phyloP scores from a whole-genome alignment of 106 monocot genomes.

The Dactylorhiza incarnata region DNA sequence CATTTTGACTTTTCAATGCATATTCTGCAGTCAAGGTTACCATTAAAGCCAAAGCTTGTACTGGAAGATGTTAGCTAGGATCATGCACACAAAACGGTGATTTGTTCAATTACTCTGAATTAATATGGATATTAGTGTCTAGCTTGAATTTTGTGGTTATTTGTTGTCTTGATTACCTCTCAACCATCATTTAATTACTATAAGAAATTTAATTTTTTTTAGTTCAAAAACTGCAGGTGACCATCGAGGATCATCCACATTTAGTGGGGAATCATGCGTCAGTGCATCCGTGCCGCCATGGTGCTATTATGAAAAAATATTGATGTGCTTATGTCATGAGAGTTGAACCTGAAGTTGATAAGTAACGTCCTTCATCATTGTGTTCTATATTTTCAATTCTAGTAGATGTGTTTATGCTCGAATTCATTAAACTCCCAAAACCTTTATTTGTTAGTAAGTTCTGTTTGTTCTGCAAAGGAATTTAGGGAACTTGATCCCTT shows the following conservation, averaged over 20 bases:
- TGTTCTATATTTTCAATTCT: neutral
- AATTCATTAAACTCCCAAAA: neutral
- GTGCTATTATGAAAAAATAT: conserved; percentile 98
- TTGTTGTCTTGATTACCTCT: neutral
- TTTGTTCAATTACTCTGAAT: conserved; percentile 8
- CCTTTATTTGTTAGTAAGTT: neutral
- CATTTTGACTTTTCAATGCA: conserved; percentile 1
- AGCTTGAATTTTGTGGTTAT: conserved; percentile 4
- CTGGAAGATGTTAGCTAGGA: conserved; percentile 99
- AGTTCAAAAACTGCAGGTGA: conserved; percentile 50
- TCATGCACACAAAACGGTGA: conserved; percentile 95
- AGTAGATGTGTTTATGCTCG: neutral
- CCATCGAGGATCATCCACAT: conserved; percentile 99
- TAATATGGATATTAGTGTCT: neutral
- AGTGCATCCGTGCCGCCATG: conserved; percentile 92
- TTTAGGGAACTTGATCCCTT: neutral
- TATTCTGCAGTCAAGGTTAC: conserved; percentile 77
- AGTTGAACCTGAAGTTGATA: conserved; percentile 97
- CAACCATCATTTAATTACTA: neutral
- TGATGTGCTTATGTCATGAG: conserved; percentile 89
- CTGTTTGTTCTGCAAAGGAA: neutral
- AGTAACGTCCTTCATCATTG: conserved; percentile 36
- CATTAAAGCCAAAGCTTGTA: conserved; percentile 78
- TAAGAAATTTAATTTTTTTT: too few species aligned
- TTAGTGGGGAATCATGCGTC: conserved; percentile 96